Evolutionary conservation across 371 early-diverging fungal genomes (phyloP).

Genomic region (Hamiltosporidium magnivora): DNA sequence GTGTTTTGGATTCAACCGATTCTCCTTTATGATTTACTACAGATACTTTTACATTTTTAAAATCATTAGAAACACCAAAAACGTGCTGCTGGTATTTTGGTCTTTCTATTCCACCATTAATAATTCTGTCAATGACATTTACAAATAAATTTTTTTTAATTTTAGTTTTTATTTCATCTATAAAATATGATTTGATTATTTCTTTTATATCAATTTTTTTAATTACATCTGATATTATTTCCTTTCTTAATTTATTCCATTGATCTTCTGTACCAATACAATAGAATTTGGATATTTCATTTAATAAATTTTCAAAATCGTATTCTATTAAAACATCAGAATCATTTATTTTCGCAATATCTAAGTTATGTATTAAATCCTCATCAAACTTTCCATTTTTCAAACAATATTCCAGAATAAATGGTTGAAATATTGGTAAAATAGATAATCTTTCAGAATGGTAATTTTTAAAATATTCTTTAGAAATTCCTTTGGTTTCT

Average conservation of each 20-base stretch:
- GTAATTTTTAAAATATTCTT: too few relatives aligned
- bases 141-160: background rate
- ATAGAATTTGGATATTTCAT: background rate
- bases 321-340: background rate
- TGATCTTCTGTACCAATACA: background rate
- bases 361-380: too few relatives aligned
- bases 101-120: background rate
- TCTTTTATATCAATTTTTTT: background rate
- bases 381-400: too few relatives aligned
- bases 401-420: too few relatives aligned
- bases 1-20: background rate
- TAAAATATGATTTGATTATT: background rate
- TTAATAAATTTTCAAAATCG: background rate
- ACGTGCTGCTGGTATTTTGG: background rate
- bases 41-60: background rate
- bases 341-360: background rate
- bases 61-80: background rate
- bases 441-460: too few relatives aligned
- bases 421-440: too few relatives aligned
- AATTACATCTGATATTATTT: background rate
- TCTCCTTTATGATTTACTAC: slow-evolving; percentile 1
- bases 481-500: too few relatives aligned
- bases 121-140: slow-evolving; percentile 1
- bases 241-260: background rate
- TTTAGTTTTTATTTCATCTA: background rate